These are phyloP conservation scores for Geotrichum restrictum DNA, from an alignment of 1,139 yeast species.

Conservation along the genomic window DNA sequence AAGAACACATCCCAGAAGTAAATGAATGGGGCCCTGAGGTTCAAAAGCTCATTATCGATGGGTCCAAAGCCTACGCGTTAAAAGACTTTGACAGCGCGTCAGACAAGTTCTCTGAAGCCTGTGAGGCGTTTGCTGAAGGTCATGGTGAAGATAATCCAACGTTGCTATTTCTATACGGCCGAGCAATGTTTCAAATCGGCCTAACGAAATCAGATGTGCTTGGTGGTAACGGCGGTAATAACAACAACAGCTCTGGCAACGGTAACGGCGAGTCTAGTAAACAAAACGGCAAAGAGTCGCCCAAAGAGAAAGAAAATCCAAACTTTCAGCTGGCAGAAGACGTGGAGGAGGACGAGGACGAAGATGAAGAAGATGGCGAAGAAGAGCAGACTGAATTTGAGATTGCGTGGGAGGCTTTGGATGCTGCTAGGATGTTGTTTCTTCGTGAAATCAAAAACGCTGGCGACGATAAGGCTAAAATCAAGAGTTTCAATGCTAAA, in stretches of 20 bases:
- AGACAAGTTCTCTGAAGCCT: conserved; percentile 70
- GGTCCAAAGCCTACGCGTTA: conserved; percentile 57
- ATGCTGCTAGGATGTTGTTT: conserved; percentile 64
- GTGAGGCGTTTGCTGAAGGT: conserved; percentile 52
- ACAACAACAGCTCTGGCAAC: not conserved
- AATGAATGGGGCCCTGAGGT: conserved; percentile 34
- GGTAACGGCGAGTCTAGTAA: conserved; percentile 8
- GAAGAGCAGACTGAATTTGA: conserved; percentile 70
- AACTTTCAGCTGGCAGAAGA: conserved; percentile 33
- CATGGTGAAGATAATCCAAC: conserved; percentile 65
- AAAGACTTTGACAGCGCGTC: conserved; percentile 67
- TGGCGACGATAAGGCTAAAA: conserved; percentile 24
- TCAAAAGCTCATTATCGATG: conserved; percentile 51
- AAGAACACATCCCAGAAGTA: not conserved
- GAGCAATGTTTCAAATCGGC: conserved; percentile 74
- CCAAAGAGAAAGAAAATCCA: conserved; percentile 8
- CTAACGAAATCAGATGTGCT: conserved; percentile 74
- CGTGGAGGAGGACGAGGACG: conserved; percentile 39
- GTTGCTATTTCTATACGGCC: conserved; percentile 70
- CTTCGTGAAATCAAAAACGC: conserved; percentile 43
- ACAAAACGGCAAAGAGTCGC: conserved; percentile 43
- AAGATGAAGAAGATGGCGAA: conserved; percentile 37
- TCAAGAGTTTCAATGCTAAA: conserved; percentile 46
- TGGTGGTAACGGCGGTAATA: conserved; percentile 42
- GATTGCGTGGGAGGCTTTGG: conserved; percentile 83